Evolutionary conservation across 75 land plant genomes (phyloP), one percentile per base, ranked within the genome.

Genomic region (Cryptomeria japonica): DNA sequence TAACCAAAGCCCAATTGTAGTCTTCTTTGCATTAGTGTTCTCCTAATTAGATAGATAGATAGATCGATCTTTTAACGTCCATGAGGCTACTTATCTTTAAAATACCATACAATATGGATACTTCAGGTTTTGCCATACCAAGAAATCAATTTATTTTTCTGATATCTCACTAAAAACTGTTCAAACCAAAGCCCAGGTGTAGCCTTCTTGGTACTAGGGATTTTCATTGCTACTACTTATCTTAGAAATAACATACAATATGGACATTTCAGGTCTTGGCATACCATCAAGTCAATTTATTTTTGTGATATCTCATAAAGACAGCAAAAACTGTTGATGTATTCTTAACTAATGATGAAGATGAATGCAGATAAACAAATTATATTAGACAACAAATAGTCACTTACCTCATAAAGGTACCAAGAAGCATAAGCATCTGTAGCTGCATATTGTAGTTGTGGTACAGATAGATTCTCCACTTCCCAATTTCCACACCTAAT

Each of bases 401-500:
- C 47, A n/a, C 77, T 84, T 85, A 97, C 98, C 98, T 95, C 88
- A 90, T 94, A 91, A 61, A 96, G 87, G 87, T 94, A 89, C 92
- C 97, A 94, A 31, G 98, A 98, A 11, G 91, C 97, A 93, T 88
- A 98, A 34, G 99, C 99, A 91, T 98, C 99, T 32, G 96, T 95
- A 31, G 99, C 98, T 79, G 99, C 98, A 92, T 98, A 98, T 39
- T 87, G 76, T 64, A 96, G 90, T 86, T 98, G 97, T 55, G 87
- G 87, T 22, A 88, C 87, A 41, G 97, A 94, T 85, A 98, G 87
- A 64, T 84, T 61, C 25, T 89, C 44, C 18, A 84, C 90, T 89
- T 98, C 99, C 99, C 99, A 98, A 87, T 98, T 93, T 58, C 99
- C 99, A 31, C 90, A 83, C 90, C 95, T 93, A 36, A 98, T 94